Conservation (phyloP, 805 yeast species). For the Cyberlindnera samutprakarnensis region DNA sequence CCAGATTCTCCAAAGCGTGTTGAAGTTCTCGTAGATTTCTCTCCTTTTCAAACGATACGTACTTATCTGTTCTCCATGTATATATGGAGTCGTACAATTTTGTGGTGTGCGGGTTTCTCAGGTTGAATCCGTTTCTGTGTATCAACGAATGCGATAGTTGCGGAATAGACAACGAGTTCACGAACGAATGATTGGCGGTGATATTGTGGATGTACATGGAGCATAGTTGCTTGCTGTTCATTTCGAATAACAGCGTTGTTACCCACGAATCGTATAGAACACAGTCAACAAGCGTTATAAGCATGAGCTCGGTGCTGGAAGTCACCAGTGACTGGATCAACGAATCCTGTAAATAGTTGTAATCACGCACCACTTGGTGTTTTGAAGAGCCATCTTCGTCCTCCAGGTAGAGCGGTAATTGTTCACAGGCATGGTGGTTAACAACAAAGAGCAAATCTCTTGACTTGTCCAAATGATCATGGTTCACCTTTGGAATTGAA, state of each 20-base stretch:
- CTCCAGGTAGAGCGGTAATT: conserved; percentile 52
- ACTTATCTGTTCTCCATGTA: conserved; percentile 1
- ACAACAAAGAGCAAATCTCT: conserved; percentile 34
- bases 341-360: conserved; percentile 29
- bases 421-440: conserved; percentile 41
- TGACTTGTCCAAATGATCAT: conserved; percentile 8
- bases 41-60: conserved; percentile 10
- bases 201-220: conserved; percentile 18
- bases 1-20: conserved; percentile 20
- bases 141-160: conserved; percentile 17
- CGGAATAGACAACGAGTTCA: conserved; percentile 8
- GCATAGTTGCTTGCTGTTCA: conserved; percentile 13
- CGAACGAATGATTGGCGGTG: conserved; percentile 3
- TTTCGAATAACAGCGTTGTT: conserved; percentile 22
- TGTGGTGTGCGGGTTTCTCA: conserved; percentile 29
- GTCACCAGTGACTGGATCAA: conserved; percentile 24
- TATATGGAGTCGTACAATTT: conserved; percentile 6
- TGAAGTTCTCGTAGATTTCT: conserved; percentile 17
- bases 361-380: conserved; percentile 29
- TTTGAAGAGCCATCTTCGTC: conserved; percentile 27
- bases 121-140: conserved; percentile 27
- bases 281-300: conserved; percentile 36
- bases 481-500: conserved; percentile 30
- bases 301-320: conserved; percentile 27
- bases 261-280: conserved; percentile 47